These are phyloP conservation scores for Cicer chorassanicum DNA, from an alignment of 306 rosid species.

Conservation along the genomic window DNA sequence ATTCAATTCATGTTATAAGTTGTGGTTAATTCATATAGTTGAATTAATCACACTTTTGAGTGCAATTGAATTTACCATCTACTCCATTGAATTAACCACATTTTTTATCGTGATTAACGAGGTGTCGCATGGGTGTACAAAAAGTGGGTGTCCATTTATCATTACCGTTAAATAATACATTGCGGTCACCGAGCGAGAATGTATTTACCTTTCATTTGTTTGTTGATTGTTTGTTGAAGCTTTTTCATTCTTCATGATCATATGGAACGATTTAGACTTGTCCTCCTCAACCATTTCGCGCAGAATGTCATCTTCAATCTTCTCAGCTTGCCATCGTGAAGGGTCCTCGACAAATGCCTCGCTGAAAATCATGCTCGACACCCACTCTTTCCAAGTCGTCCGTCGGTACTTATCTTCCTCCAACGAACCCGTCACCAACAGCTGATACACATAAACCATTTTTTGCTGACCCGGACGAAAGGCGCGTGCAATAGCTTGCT, in stretches of 20 bases:
- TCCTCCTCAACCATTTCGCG: constrained; percentile 92
- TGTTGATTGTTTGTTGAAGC: constrained; percentile 78
- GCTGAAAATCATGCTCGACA: constrained; percentile 91
- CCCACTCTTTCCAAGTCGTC: constrained; percentile 98
- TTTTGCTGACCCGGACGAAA: constrained; percentile 92
- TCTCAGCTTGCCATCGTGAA: constrained; percentile 85
- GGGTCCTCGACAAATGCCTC: constrained; percentile 95
- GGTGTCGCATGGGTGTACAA: too few species aligned
- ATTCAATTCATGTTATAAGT: too few species aligned
- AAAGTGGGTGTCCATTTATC: too few species aligned
- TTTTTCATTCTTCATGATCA: constrained; percentile 94
- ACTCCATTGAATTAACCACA: too few species aligned
- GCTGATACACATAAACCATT: constrained; percentile 89
- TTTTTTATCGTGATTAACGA: too few species aligned
- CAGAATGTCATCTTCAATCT: constrained; percentile 85
- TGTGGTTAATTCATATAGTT: too few species aligned
- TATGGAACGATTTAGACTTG: constrained; percentile 72
- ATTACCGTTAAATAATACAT: background rate
- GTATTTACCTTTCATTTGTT: constrained; percentile 58
- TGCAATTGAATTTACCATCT: too few species aligned
- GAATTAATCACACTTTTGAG: too few species aligned
- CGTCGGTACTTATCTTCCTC: constrained; percentile 82
- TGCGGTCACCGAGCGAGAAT: background rate
- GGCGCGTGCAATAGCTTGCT: constrained; percentile 94
- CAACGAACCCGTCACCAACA: constrained; percentile 75